phyloP scores from a whole-genome alignment of 1,139 yeast species.

The Suhomyces maxii region DNA sequence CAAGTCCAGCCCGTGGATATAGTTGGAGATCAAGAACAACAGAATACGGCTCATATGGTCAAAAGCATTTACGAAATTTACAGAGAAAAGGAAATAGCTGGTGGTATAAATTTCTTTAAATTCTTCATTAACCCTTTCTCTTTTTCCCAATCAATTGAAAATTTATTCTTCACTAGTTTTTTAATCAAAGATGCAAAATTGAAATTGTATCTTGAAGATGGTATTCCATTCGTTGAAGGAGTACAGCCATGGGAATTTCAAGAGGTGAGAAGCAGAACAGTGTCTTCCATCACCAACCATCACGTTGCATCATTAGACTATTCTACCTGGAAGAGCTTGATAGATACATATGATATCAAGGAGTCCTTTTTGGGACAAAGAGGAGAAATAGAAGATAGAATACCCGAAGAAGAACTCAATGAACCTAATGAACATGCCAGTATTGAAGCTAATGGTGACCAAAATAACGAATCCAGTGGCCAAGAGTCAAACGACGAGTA shows the following conservation, averaged over 20 bases:
- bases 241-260: slow-evolving; percentile 17
- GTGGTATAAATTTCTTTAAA: slow-evolving; percentile 57
- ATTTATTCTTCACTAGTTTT: slow-evolving; percentile 79
- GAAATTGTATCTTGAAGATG: slow-evolving; percentile 49
- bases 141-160: slow-evolving; percentile 79
- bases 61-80: slow-evolving; percentile 44
- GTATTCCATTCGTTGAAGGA: slow-evolving; percentile 31
- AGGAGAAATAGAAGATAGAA: slow-evolving; percentile 30
- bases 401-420: slow-evolving; percentile 17
- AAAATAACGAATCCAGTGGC: not conserved
- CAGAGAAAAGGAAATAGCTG: slow-evolving; percentile 28
- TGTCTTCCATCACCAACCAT: slow-evolving; percentile 43
- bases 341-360: slow-evolving; percentile 51
- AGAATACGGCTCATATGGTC: slow-evolving; percentile 63
- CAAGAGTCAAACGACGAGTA: not conserved
- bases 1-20: slow-evolving; percentile 53
- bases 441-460: no score
- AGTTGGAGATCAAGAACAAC: slow-evolving; percentile 42
- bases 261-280: slow-evolving; percentile 15
- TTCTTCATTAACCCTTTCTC: slow-evolving; percentile 75
- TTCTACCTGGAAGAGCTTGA: slow-evolving; percentile 59
- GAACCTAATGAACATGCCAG: not conserved
- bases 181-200: slow-evolving; percentile 72
- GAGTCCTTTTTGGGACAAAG: slow-evolving; percentile 55
- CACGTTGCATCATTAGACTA: slow-evolving; percentile 71